Percentiles rank a stretch among this genome's conserved stretches.
Conservation (phyloP, 495 filamentous ascomycete species). For the Neurospora discreta region DNA sequence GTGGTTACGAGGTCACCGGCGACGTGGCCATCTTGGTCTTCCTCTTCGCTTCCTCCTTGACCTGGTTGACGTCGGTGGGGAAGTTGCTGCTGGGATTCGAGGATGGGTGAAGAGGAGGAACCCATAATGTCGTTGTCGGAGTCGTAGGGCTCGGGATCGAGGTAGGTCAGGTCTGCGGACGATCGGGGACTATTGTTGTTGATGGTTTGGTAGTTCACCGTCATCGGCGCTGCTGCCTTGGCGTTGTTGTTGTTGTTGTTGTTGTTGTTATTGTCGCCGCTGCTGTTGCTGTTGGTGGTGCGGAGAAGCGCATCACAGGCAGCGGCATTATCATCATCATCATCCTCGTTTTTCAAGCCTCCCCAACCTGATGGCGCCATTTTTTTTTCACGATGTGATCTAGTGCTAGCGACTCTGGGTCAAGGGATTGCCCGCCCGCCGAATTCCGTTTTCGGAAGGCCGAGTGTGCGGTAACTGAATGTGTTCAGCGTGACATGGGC, state of each 20-base stretch:
- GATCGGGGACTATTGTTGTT: neutral
- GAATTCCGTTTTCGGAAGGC: neutral
- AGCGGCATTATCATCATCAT: neutral
- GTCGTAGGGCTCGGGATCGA: neutral
- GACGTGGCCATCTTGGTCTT: neutral
- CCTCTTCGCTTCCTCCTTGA: neutral
- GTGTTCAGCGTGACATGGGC: neutral
- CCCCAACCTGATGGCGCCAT: neutral
- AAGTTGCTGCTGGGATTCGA: neutral
- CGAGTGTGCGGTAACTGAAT: neutral
- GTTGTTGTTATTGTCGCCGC: neutral
- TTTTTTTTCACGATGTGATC: neutral
- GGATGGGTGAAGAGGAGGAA: neutral
- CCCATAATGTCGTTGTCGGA: neutral
- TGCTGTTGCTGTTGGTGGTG: neutral
- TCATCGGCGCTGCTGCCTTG: neutral
- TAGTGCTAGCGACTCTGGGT: neutral
- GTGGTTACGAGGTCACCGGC: constrained; percentile 16
- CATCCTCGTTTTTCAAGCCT: neutral
- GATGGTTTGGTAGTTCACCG: neutral
- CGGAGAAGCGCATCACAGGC: neutral
- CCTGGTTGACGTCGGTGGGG: neutral
- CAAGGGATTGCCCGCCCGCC: neutral
- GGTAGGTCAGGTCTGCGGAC: neutral
- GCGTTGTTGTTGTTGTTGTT: neutral